Percentiles rank a stretch among this genome's conserved stretches.
Evolutionary conservation across 352 stramenopile genomes (phyloP).

Genomic region (Phytophthora pisi): DNA sequence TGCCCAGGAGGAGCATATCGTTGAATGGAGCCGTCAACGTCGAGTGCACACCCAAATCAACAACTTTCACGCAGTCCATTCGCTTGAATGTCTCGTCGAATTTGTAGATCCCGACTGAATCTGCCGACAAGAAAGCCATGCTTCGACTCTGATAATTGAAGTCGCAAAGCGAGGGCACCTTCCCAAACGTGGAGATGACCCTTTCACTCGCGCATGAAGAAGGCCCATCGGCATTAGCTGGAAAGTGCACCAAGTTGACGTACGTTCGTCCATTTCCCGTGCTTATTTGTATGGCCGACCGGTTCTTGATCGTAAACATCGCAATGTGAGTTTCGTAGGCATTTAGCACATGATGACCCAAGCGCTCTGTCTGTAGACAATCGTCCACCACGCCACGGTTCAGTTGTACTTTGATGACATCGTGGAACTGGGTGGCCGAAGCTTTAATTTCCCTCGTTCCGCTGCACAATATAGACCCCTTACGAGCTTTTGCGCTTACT

Average conservation of each 20-base stretch:
- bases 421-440: background rate
- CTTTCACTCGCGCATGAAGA: background rate
- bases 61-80: background rate
- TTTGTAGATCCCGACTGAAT: background rate
- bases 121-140: background rate
- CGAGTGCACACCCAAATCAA: background rate
- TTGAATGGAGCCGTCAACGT: background rate
- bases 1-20: background rate
- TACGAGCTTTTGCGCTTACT: background rate
- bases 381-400: no score
- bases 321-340: background rate
- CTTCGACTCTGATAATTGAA: background rate
- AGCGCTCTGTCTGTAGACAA: background rate
- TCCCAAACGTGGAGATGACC: background rate
- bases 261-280: background rate
- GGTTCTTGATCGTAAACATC: background rate
- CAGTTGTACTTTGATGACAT: no score
- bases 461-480: background rate
- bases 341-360: background rate
- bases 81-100: background rate
- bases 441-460: background rate
- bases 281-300: background rate
- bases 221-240: background rate
- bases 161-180: background rate
- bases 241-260: background rate